Conservation (phyloP, 441 rosid genomes). For the Brassica balearica region DNA sequence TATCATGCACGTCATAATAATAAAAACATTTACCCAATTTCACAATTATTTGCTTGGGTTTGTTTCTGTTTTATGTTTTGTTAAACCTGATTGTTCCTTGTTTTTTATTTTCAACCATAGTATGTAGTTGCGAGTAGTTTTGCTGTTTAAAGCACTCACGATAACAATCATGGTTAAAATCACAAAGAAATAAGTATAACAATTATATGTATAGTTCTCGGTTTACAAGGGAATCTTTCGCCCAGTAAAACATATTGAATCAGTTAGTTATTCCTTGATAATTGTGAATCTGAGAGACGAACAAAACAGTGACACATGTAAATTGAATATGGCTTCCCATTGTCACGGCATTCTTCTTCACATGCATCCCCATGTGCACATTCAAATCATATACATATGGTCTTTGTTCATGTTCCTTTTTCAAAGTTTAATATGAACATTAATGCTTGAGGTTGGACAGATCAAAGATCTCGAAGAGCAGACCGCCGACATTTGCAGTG, state of each 20-base stretch:
- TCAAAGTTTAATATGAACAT: slow-evolving; percentile 8
- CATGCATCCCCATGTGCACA: slow-evolving; percentile 42
- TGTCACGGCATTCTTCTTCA: slow-evolving; percentile 34
- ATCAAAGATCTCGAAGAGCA: slow-evolving; percentile 22
- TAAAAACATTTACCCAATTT: too few species aligned
- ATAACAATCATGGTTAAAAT: too few species aligned
- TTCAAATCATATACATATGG: slow-evolving; percentile 22
- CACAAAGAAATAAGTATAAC: too few species aligned
- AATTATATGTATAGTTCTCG: too few species aligned
- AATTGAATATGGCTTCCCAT: slow-evolving; percentile 37
- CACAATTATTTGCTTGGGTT: too few species aligned
- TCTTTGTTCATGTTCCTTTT: slow-evolving; percentile 3
- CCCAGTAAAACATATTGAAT: neutral
- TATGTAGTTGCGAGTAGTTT: too few species aligned
- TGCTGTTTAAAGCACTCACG: too few species aligned
- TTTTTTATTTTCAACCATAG: too few species aligned
- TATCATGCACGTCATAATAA: too few species aligned
- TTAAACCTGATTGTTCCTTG: too few species aligned
- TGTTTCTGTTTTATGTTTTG: too few species aligned
- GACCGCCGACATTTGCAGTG: slow-evolving; percentile 32
- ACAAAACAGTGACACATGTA: slow-evolving; percentile 15
- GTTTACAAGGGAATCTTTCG: too few species aligned
- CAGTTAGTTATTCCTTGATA: neutral
- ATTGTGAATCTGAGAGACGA: slow-evolving; percentile 2
- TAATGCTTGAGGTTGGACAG: slow-evolving; percentile 7